Conservation (phyloP, 108 stramenopile genomes). For the Tribonema minus region DNA sequence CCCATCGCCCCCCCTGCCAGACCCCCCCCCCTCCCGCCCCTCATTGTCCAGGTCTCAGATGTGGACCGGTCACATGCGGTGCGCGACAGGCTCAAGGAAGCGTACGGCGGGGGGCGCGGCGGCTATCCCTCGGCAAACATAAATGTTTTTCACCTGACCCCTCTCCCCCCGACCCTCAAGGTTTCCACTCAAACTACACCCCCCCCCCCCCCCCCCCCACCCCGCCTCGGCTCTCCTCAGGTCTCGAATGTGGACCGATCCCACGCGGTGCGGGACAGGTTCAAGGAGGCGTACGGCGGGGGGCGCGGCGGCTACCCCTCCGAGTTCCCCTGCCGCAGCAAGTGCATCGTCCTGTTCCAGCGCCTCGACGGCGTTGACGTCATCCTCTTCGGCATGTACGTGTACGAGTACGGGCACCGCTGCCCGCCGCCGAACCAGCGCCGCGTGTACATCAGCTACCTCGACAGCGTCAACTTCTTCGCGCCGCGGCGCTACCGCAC, state of each 20-base stretch:
- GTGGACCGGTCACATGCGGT: slow-evolving; percentile 5
- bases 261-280: slow-evolving; percentile 43
- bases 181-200: too few species aligned
- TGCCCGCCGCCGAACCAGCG: slow-evolving; percentile 76
- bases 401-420: slow-evolving; percentile 80
- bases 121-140: slow-evolving; percentile 72
- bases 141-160: too few species aligned
- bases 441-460: slow-evolving; percentile 80
- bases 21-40: too few species aligned
- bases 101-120: slow-evolving; percentile 73
- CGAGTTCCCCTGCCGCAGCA: slow-evolving; percentile 78
- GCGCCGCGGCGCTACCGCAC: not conserved
- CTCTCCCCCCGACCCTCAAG: too few species aligned
- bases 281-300: slow-evolving; percentile 69
- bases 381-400: slow-evolving; percentile 83
- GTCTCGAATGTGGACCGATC: slow-evolving; percentile 10
- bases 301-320: slow-evolving; percentile 69
- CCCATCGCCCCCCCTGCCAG: too few species aligned
- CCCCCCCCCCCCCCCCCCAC: too few species aligned
- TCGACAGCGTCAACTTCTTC: slow-evolving; percentile 82
- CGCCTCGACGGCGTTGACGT: slow-evolving; percentile 73
- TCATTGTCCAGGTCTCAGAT: slow-evolving; percentile 17
- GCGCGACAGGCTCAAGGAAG: slow-evolving; percentile 56
- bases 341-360: slow-evolving; percentile 65
- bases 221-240: too few species aligned